Base-by-base conservation (phyloP, 805 yeast species). In the Metschnikowia henanensis region DNA sequence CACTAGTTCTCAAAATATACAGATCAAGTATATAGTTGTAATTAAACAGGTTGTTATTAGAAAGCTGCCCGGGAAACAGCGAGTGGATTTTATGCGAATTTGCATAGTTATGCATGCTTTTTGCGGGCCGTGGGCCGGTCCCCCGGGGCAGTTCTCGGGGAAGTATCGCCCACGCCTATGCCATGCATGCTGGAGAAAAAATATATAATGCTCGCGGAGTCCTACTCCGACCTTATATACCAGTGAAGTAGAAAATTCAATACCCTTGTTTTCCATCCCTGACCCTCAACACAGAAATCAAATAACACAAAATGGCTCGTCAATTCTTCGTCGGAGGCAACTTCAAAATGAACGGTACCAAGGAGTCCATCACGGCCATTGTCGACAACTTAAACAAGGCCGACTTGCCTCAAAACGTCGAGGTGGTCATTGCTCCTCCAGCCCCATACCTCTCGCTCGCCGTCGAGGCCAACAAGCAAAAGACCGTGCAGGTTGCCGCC, bases 281-380 rank as follows among this genome's bases (percentile, higher is more conserved):
- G 12, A 22, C 30, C 21, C 9, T 20, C 19, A 30, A 17, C 34
- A 22, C 35, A 25, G 17, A 40, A 19, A 28, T 34, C 28, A 8
- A 40, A 21, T 19, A 23, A 25, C 19, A 23, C 40, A 69, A 39
- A 54, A 72, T 72, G 95, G 83, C 95, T 68, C 87, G 96, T 75
- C 80, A 78, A 72, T 94, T 92, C 77, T 91, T 94, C 72, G 96
- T 94, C 65, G 99, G 99, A 61, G 99, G 99, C 65, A 94, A 94
- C 90, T 92, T 94, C 82, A 94, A 94, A 75, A 84, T 94, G 88
- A 94, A 94, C 81, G 99, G 99, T 67, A 75, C 95, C 65, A 84
- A 83, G 73, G 80, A 79, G 60, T 85, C 94, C 59, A 87, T 94
- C 70, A 80, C 81, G 68, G 73, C 80, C 58, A 91, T 94, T 65